These are phyloP conservation scores for Cicer judaicum DNA, from an alignment of 306 rosid species.

Conservation along the genomic window DNA sequence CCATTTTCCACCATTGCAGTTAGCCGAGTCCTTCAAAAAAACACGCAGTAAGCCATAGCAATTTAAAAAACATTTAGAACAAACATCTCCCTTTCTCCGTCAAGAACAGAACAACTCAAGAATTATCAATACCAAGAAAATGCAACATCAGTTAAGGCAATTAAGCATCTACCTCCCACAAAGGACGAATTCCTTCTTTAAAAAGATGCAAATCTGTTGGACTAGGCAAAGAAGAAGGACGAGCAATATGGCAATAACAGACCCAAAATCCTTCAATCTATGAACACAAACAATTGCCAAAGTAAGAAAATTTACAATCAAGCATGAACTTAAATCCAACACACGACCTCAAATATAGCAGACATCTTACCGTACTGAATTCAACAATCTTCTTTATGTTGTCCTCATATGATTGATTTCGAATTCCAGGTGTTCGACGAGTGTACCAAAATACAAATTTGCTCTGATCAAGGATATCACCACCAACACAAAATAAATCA, in stretches of 20 bases:
- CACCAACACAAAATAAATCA: conserved; percentile 24
- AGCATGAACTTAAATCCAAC: conserved; percentile 11
- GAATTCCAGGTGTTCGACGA: conserved; percentile 88
- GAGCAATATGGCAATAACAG: conserved; percentile 85
- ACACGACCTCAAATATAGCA: conserved; percentile 3
- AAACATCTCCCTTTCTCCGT: background rate
- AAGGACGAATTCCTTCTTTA: conserved; percentile 93
- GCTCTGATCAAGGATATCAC: conserved; percentile 53
- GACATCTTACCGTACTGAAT: conserved; percentile 74
- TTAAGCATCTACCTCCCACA: conserved; percentile 76
- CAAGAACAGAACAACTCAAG: conserved; percentile 22
- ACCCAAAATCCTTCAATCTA: conserved; percentile 98
- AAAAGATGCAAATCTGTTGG: conserved; percentile 97
- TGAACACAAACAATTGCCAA: conserved; percentile 2
- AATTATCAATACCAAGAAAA: conserved; percentile 26
- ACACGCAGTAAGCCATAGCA: conserved; percentile 17
- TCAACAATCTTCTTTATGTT: conserved; percentile 88
- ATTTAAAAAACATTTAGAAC: conserved; percentile 3
- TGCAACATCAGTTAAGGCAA: conserved; percentile 20
- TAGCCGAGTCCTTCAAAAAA: conserved; percentile 79
- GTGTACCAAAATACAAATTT: conserved; percentile 95
- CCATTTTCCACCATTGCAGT: conserved; percentile 98
- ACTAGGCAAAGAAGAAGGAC: conserved; percentile 83
- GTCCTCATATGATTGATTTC: conserved; percentile 85
- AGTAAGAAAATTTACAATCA: conserved; percentile 20